A percentile compares a stretch with the other conserved stretches of the same genome.
Conservation (phyloP, 371 early-diverging fungal genomes). For the Thermomucor indicae-seudaticae region DNA sequence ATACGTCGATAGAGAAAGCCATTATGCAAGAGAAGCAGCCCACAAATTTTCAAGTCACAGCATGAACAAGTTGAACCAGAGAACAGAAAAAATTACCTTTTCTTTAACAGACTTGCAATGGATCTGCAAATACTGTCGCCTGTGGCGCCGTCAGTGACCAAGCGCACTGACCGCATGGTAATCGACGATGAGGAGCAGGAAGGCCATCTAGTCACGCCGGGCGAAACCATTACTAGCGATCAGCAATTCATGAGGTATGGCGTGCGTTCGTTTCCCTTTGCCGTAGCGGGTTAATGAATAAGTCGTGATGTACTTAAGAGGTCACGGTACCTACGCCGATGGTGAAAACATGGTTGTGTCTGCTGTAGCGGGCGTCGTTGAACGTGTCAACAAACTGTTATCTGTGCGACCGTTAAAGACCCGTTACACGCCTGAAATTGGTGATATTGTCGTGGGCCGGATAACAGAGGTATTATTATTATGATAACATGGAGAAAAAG, state of each 20-base stretch:
- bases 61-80: no score
- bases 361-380: constrained; percentile 89
- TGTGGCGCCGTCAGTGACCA: constrained; percentile 3
- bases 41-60: no score
- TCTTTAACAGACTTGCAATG: no score
- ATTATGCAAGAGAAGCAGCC: no score
- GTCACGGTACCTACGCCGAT: constrained; percentile 93
- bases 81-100: no score
- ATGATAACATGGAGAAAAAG: neutral
- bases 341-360: constrained; percentile 64
- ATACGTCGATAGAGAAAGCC: no score
- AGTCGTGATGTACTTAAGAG: constrained; percentile 43
- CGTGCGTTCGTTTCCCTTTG: no score
- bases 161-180: constrained; percentile 8
- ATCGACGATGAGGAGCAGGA: constrained; percentile 45
- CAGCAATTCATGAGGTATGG: constrained; percentile 78
- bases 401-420: constrained; percentile 88
- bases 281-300: no score
- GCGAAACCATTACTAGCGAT: constrained; percentile 82
- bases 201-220: constrained; percentile 78
- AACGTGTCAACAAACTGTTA: constrained; percentile 95
- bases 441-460: constrained; percentile 98
- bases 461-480: constrained; percentile 74
- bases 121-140: constrained; percentile 14
- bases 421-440: constrained; percentile 92